phyloP scores from a whole-genome alignment of 1,139 yeast genomes.

The Yamadazyma songkhlaensis region DNA sequence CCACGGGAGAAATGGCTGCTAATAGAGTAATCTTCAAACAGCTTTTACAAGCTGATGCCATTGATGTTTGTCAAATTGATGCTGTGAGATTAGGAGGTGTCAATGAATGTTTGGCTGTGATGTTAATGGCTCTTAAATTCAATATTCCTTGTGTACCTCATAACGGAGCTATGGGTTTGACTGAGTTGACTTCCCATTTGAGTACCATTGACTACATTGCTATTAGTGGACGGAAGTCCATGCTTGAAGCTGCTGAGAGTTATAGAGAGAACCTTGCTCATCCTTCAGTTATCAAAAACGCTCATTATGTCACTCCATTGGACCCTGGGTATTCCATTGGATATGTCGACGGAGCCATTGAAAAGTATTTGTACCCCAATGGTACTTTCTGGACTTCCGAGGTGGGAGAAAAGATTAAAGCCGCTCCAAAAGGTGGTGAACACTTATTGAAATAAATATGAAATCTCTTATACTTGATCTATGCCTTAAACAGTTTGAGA shows the following conservation, averaged over 20 bases:
- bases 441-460: background rate
- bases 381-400: conserved; percentile 33
- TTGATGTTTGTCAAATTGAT: conserved; percentile 35
- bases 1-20: conserved; percentile 42
- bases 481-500: too few relatives aligned
- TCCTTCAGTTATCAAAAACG: conserved; percentile 31
- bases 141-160: conserved; percentile 37
- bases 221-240: conserved; percentile 24
- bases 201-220: conserved; percentile 34
- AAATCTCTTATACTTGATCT: too few relatives aligned
- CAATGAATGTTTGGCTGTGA: conserved; percentile 35
- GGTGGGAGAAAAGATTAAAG: conserved; percentile 14
- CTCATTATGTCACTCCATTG: conserved; percentile 32
- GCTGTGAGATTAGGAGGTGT: conserved; percentile 38
- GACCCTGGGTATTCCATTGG: conserved; percentile 37
- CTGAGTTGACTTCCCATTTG: conserved; percentile 37
- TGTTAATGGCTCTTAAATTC: conserved; percentile 34
- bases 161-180: conserved; percentile 40
- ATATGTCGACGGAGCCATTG: conserved; percentile 26
- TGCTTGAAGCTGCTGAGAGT: conserved; percentile 19
- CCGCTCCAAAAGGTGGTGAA: conserved; percentile 17
- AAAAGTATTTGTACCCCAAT: conserved; percentile 26
- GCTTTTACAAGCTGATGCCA: conserved; percentile 29
- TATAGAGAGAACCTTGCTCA: conserved; percentile 17
- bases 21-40: conserved; percentile 38